These are phyloP conservation scores for Pseudonitzschia pungens DNA, from an alignment of 108 stramenopile species.

Conservation along the genomic window DNA sequence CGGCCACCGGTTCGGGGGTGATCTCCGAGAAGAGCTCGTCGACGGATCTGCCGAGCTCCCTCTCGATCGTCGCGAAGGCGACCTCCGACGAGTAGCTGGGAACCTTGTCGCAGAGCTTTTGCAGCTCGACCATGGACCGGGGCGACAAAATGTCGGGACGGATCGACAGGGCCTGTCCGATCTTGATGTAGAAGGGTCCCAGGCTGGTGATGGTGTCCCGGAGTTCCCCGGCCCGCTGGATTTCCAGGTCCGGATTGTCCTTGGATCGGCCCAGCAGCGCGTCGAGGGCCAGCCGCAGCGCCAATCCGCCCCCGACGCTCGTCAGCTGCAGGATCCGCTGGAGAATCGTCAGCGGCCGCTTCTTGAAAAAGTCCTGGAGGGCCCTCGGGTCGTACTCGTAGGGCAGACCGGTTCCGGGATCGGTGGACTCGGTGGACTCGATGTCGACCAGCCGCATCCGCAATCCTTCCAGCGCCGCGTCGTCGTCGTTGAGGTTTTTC, in stretches of 20 bases:
- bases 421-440: constrained; percentile 2
- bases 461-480: constrained; percentile 62
- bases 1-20: constrained; percentile 93
- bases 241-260: constrained; percentile 76
- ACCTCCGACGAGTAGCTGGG: constrained; percentile 81
- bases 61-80: constrained; percentile 88
- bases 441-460: constrained; percentile 85
- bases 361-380: constrained; percentile 77
- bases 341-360: constrained; percentile 69
- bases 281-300: constrained; percentile 56
- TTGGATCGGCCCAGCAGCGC: constrained; percentile 50
- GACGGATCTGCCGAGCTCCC: constrained; percentile 80
- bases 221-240: constrained; percentile 79
- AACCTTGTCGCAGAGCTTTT: constrained; percentile 95
- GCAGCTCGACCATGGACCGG: constrained; percentile 90
- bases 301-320: constrained; percentile 59
- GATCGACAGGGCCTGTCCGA: constrained; percentile 86
- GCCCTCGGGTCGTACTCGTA: constrained; percentile 81
- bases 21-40: constrained; percentile 86
- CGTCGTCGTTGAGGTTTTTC: constrained; percentile 88
- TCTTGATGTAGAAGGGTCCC: constrained; percentile 93
- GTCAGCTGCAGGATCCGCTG: constrained; percentile 69
- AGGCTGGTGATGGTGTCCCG: constrained; percentile 86
- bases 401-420: constrained; percentile 56
- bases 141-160: constrained; percentile 91